Evolutionary conservation across 495 filamentous ascomycete species (phyloP).

Genomic region (Sabuloglossum arenarium): DNA sequence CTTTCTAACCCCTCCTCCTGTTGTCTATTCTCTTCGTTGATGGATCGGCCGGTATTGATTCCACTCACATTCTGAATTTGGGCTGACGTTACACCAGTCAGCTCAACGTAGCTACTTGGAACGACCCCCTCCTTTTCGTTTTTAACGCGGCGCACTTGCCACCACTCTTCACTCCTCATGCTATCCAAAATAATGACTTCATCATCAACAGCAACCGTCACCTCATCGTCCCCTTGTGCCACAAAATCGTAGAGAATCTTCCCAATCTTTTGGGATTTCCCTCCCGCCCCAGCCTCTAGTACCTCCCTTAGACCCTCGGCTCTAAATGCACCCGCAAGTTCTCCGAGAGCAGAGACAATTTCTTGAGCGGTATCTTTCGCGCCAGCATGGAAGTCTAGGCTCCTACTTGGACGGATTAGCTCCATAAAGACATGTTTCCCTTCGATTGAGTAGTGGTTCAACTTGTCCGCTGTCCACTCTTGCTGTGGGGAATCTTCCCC

Average conservation of each 20-base stretch:
- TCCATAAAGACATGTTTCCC: slow-evolving; percentile 97
- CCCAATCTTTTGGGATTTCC: slow-evolving; percentile 53
- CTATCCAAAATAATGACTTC: slow-evolving; percentile 86
- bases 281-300: slow-evolving; percentile 49
- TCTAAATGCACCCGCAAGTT: slow-evolving; percentile 65
- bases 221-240: slow-evolving; percentile 92
- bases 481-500: slow-evolving; percentile 61
- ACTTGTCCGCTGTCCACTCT: slow-evolving; percentile 84
- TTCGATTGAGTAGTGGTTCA: slow-evolving; percentile 89
- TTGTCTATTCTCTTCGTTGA: slow-evolving; percentile 59
- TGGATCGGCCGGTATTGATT: slow-evolving; percentile 46
- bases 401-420: slow-evolving; percentile 74
- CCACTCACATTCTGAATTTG: slow-evolving; percentile 25
- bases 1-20: slow-evolving; percentile 68
- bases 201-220: slow-evolving; percentile 74
- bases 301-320: slow-evolving; percentile 77
- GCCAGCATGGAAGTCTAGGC: slow-evolving; percentile 88
- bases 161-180: slow-evolving; percentile 89
- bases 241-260: slow-evolving; percentile 85
- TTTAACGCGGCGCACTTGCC: slow-evolving; percentile 77
- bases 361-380: slow-evolving; percentile 92
- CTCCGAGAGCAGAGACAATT: slow-evolving; percentile 71
- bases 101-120: slow-evolving; percentile 89
- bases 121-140: slow-evolving; percentile 94
- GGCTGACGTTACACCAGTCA: slow-evolving; percentile 37